Conservation (phyloP, 768 basidiomycete species). For the Russula vinacea region DNA sequence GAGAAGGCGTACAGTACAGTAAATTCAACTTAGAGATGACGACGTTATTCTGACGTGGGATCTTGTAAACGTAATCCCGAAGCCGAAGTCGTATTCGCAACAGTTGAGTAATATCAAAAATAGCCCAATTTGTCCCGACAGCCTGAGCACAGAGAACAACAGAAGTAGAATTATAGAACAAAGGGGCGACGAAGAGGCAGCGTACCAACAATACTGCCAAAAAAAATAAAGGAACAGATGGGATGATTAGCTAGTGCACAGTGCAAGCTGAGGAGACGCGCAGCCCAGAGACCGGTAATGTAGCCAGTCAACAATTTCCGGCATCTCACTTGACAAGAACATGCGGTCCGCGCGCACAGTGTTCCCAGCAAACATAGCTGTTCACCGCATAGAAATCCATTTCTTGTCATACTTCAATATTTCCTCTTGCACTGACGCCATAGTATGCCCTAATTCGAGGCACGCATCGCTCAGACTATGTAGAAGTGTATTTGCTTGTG, state of each 20-base stretch:
- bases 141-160: no score
- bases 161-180: no score
- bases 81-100: no score
- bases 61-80: no score
- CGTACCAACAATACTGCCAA: slow-evolving; percentile 65
- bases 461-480: slow-evolving; percentile 77
- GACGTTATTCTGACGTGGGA: no score
- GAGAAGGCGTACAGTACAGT: no score
- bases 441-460: slow-evolving; percentile 62
- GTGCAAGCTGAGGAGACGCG: not conserved
- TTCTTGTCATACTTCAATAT: slow-evolving; percentile 78
- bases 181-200: not conserved
- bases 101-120: no score
- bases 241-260: slow-evolving; percentile 18
- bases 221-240: not conserved
- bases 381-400: slow-evolving; percentile 68
- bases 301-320: slow-evolving; percentile 70
- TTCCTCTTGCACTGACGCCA: slow-evolving; percentile 53
- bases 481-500: slow-evolving; percentile 2
- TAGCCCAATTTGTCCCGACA: no score
- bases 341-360: slow-evolving; percentile 78
- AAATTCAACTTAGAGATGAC: no score
- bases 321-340: slow-evolving; percentile 78
- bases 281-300: slow-evolving; percentile 62
- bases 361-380: slow-evolving; percentile 78